Percentiles rank a stretch among this genome's conserved stretches.
Conservation (phyloP, 2,329 filamentous ascomycete genomes). For the Ploettnerulaceae sp. region DNA sequence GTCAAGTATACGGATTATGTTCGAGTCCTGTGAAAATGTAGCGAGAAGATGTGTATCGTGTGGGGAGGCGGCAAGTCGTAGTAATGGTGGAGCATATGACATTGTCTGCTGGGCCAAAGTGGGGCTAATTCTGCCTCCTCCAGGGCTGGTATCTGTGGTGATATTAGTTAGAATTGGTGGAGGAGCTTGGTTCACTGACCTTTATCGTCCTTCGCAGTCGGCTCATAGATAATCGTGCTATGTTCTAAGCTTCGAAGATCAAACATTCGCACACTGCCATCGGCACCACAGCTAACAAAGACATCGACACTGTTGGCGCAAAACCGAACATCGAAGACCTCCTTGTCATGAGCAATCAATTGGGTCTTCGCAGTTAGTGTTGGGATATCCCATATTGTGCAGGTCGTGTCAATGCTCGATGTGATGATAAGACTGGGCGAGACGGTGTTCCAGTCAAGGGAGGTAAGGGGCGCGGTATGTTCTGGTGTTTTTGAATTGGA, state of each 20-base stretch:
- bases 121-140: conserved; percentile 60
- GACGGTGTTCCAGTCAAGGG: conserved; percentile 95
- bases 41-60: conserved; percentile 93
- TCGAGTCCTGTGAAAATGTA: conserved; percentile 94
- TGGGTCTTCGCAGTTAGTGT: conserved; percentile 97
- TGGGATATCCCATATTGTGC: conserved; percentile 99
- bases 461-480: conserved; percentile 93
- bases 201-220: conserved; percentile 76
- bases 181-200: conserved; percentile 43
- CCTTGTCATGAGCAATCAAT: conserved; percentile 96
- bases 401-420: conserved; percentile 97
- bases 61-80: conserved; percentile 82
- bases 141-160: conserved; percentile 45
- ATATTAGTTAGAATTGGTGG: conserved; percentile 15
- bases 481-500: conserved; percentile 99
- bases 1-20: conserved; percentile 88
- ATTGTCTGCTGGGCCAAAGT: conserved; percentile 74
- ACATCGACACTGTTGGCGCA: conserved; percentile 98
- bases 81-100: conserved; percentile 68
- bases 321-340: conserved; percentile 97
- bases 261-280: conserved; percentile 98
- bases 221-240: conserved; percentile 98
- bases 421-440: conserved; percentile 97
- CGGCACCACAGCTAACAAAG: conserved; percentile 95
- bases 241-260: conserved; percentile 94